Evolutionary conservation across 768 basidiomycete species (phyloP), one percentile per base, ranked within the genome.

Genomic region (Termitomyces sp.): DNA sequence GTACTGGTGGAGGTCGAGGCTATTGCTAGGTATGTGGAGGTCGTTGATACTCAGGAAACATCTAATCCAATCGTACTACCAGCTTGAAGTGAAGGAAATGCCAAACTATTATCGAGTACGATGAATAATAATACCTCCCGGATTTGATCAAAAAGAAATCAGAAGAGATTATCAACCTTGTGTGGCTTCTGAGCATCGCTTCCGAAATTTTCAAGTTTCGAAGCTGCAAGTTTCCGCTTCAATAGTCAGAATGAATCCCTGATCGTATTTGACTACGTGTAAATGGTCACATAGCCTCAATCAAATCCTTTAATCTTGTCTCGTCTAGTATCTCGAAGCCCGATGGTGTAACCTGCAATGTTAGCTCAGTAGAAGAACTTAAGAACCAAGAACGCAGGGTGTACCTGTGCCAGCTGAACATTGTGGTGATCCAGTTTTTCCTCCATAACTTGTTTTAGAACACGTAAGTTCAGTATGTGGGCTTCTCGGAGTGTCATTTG

Each of bases 391-490:
- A 31, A 71, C 78, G 25, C 48, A 45, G 20, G 22, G 69, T 77
- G 31, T 50, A 89, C 95, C 80, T 95, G 94, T 50, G 96, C 94
- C 13, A 99, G 79, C 70, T 98, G 95, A 23, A 98, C 95, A 63
- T 99, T 98, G 75, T 98, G 95, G 63, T 97, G 92, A 72, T 98
- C 96, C 40, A 99, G 82, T 70, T 97, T 98, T 76, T 98, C 97
- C 71, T 98, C 97, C 97, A 98, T 99, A 41, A 98, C 97, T 75
- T 98, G 94, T 75, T 99, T 98, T 58, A 98, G 76, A 43, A 98
- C 92, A 59, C 84, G 86, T 50, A 98, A 75, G 3, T 91, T 88
- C 58, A 98, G 74, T 36, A 82, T 76, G 62, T 98, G 92, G 0
- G 94, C 97, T 70, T 97, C 94, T 60, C 78, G 72, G 22, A 98